Conservation (phyloP, 2,329 filamentous ascomycete species). For the Epichloe sp. region DNA sequence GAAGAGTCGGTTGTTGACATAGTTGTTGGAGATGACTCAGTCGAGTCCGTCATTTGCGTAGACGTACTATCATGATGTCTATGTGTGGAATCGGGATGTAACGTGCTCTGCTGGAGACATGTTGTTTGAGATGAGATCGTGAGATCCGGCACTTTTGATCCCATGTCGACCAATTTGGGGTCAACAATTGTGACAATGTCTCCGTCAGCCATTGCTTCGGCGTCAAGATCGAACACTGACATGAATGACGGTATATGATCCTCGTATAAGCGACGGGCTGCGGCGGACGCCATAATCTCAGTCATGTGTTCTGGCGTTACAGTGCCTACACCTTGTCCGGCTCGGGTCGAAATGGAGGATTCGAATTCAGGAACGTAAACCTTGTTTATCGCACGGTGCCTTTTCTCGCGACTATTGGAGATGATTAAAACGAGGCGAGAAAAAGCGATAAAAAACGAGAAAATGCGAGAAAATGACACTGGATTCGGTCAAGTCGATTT, state of each 20-base stretch:
- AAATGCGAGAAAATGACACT: background rate
- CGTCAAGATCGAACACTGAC: conserved; percentile 59
- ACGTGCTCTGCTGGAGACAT: conserved; percentile 24
- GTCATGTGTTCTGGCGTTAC: background rate
- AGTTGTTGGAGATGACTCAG: conserved; percentile 89
- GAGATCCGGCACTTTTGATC: conserved; percentile 25
- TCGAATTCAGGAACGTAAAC: background rate
- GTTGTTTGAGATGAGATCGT: conserved; percentile 24
- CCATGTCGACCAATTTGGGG: conserved; percentile 37
- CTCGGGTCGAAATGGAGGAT: background rate
- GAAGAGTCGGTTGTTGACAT: conserved; percentile 91
- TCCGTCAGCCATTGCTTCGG: conserved; percentile 38
- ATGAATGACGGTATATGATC: conserved; percentile 64
- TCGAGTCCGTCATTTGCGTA: conserved; percentile 67
- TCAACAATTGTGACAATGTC: conserved; percentile 42
- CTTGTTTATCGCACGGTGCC: background rate
- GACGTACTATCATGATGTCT: conserved; percentile 68
- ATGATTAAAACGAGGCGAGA: background rate
- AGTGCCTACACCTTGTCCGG: background rate
- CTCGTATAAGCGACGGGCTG: conserved; percentile 48
- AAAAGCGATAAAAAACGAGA: background rate
- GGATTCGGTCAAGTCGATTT: background rate
- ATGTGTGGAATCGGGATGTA: conserved; percentile 40
- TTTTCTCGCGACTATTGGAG: background rate
- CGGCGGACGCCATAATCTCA: conserved; percentile 46